Conservation (phyloP, 2,329 filamentous ascomycete species). For the Diaporthe aspalathi region DNA sequence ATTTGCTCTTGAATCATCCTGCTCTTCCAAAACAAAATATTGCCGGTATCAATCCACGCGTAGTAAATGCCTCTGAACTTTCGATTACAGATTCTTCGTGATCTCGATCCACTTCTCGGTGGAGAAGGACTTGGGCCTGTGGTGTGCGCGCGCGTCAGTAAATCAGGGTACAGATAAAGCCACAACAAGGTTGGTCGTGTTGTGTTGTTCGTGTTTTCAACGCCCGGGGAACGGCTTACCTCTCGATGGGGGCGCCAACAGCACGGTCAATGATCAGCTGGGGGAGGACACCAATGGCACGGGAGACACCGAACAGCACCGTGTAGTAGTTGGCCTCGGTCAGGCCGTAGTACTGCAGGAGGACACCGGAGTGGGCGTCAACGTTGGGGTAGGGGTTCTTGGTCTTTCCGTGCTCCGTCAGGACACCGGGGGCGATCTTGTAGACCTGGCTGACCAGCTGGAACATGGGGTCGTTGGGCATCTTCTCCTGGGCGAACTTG, state of each 20-base stretch:
- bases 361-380: conserved; percentile 97
- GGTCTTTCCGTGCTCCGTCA: conserved; percentile 99
- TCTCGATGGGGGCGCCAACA: conserved; percentile 95
- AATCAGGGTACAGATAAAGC: neutral
- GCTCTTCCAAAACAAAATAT: conserved; percentile 25
- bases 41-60: conserved; percentile 15
- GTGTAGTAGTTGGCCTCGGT: conserved; percentile 99
- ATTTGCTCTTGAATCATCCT: conserved; percentile 42
- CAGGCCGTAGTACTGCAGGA: conserved; percentile 99
- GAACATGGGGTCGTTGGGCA: conserved; percentile 99
- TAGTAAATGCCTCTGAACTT: conserved; percentile 10
- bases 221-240: conserved; percentile 53
- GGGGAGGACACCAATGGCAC: conserved; percentile 97
- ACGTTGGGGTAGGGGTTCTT: conserved; percentile 99
- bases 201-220: neutral
- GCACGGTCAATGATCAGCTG: conserved; percentile 99
- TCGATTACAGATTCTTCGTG: conserved; percentile 84
- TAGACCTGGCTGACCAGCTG: conserved; percentile 99
- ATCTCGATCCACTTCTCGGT: conserved; percentile 97
- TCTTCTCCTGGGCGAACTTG: conserved; percentile 92
- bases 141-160: conserved; percentile 30
- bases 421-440: conserved; percentile 98
- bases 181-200: neutral
- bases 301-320: conserved; percentile 98
- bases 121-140: conserved; percentile 92